Percentiles rank a stretch among this genome's conserved stretches.
phyloP scores from a whole-genome alignment of 345 rosid genomes.

The Hypericum androsaemum region DNA sequence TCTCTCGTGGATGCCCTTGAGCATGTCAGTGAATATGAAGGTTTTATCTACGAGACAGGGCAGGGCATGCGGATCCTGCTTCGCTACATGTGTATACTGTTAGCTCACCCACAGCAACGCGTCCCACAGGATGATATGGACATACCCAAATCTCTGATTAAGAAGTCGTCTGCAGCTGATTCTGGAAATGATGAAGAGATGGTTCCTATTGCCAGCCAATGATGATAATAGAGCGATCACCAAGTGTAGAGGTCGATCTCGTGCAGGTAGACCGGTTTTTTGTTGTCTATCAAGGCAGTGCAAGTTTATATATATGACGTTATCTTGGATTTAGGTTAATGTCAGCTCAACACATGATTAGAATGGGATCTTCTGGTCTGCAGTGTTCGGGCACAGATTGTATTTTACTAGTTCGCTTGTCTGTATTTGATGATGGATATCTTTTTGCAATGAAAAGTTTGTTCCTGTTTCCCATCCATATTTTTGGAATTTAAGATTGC shows the following conservation, averaged over 20 bases:
- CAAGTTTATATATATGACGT: too few species aligned
- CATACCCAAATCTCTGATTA: slow-evolving; percentile 62
- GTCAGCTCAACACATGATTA: too few species aligned
- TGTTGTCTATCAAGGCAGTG: neutral
- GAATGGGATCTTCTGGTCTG: too few species aligned
- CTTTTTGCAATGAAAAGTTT: too few species aligned
- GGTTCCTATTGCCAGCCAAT: slow-evolving; percentile 40
- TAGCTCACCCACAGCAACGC: slow-evolving; percentile 85
- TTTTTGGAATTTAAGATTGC: too few species aligned
- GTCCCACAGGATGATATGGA: slow-evolving; percentile 64
- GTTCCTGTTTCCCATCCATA: too few species aligned
- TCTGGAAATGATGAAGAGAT: slow-evolving; percentile 37
- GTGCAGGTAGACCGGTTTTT: neutral
- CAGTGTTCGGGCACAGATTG: too few species aligned
- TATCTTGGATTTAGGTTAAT: too few species aligned
- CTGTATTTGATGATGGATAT: too few species aligned
- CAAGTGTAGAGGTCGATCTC: neutral
- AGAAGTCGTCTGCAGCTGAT: slow-evolving; percentile 46
- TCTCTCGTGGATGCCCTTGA: slow-evolving; percentile 71
- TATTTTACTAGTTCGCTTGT: too few species aligned
- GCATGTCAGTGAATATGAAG: slow-evolving; percentile 70
- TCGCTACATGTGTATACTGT: slow-evolving; percentile 53
- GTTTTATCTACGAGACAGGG: slow-evolving; percentile 76
- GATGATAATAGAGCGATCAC: slow-evolving; percentile 13
- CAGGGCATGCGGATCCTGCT: slow-evolving; percentile 61